Conservation (phyloP, 2,329 filamentous ascomycete species). For the Aspergillus phoenicis region DNA sequence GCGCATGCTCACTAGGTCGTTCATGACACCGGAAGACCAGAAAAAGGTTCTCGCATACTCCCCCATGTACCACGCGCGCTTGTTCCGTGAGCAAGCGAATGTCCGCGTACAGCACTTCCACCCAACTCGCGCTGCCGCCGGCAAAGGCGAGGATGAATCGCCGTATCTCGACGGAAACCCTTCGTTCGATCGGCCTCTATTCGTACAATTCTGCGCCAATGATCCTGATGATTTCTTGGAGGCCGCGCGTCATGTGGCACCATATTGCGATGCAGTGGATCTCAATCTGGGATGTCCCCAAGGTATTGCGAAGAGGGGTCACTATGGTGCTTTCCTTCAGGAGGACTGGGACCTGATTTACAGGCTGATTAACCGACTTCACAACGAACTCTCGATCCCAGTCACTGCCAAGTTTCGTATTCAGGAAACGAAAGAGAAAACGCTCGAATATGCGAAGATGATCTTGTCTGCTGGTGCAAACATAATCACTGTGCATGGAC, state of each 20-base stretch:
- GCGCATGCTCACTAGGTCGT: conserved; percentile 94
- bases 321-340: conserved; percentile 93
- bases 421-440: conserved; percentile 81
- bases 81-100: conserved; percentile 75
- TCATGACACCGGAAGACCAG: conserved; percentile 69
- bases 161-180: conserved; percentile 85
- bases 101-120: conserved; percentile 84
- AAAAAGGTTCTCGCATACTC: conserved; percentile 80
- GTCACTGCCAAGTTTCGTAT: conserved; percentile 95
- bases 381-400: conserved; percentile 75
- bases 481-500: conserved; percentile 89
- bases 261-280: conserved; percentile 93
- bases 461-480: conserved; percentile 86
- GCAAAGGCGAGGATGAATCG: conserved; percentile 29
- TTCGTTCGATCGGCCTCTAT: conserved; percentile 78
- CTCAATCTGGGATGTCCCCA: conserved; percentile 95
- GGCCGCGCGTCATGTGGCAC: conserved; percentile 76
- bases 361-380: conserved; percentile 78
- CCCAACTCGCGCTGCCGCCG: conserved; percentile 52
- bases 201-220: conserved; percentile 86
- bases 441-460: conserved; percentile 84
- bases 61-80: conserved; percentile 92
- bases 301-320: conserved; percentile 85
- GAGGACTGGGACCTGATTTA: conserved; percentile 86
- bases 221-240: conserved; percentile 51